Evolutionary conservation across 768 basidiomycete genomes (phyloP).

Genomic region (Crepidotus variabilis): DNA sequence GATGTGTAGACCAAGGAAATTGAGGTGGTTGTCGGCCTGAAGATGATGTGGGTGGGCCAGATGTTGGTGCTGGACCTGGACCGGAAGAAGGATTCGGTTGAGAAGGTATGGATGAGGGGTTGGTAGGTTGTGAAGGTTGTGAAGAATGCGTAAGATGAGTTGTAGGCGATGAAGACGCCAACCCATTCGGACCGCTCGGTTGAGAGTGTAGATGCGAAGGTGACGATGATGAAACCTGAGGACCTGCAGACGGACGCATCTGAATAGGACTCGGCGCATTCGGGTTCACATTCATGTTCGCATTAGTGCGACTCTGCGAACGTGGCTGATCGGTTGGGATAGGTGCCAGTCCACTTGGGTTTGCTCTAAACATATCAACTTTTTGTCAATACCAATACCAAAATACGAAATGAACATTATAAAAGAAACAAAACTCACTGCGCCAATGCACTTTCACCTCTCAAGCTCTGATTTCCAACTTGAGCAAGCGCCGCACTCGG

Average conservation of each 20-base stretch:
- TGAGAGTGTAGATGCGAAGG: too few relatives aligned
- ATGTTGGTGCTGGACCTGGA: constrained; percentile 17
- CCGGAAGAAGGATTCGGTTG: background rate
- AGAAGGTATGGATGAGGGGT: background rate
- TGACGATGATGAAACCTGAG: background rate
- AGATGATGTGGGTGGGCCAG: constrained; percentile 22
- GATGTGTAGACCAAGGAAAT: constrained; percentile 76
- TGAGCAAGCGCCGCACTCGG: background rate
- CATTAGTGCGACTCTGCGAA: background rate
- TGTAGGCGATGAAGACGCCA: background rate
- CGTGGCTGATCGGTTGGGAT: background rate
- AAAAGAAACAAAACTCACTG: background rate
- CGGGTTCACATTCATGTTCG: background rate
- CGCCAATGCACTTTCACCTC: background rate
- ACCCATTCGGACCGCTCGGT: too few relatives aligned
- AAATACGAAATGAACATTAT: background rate
- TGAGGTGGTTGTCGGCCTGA: constrained; percentile 27
- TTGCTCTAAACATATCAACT: background rate
- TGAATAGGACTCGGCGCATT: background rate
- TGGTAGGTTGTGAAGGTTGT: constrained; percentile 18
- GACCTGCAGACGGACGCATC: constrained; percentile 1
- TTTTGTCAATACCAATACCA: too few relatives aligned
- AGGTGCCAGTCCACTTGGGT: background rate
- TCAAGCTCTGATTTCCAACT: background rate
- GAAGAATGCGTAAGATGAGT: constrained; percentile 9